Percentiles rank a stretch among this genome's conserved stretches.
phyloP scores from a whole-genome alignment of 345 rosid genomes.

The Syzygium aromaticum region DNA sequence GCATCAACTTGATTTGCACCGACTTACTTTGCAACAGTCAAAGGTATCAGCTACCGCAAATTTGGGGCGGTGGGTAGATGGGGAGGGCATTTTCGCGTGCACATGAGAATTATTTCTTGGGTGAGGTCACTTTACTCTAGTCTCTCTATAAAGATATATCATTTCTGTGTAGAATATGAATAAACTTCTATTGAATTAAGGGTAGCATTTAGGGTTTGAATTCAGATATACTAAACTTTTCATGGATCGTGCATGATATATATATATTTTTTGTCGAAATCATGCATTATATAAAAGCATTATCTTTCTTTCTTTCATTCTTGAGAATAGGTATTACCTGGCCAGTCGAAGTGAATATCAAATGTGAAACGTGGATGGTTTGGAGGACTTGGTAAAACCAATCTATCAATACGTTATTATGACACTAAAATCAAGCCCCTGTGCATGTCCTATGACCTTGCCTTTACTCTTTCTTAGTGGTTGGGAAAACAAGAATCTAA shows the following conservation, averaged over 20 bases:
- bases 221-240: neutral
- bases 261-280: no score
- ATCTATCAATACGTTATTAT: neutral
- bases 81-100: neutral
- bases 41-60: neutral
- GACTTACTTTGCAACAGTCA: neutral
- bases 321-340: neutral
- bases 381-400: neutral
- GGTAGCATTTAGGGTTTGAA: neutral
- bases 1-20: neutral
- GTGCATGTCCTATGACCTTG: neutral
- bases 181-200: neutral
- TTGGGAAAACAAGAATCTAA: slow-evolving; percentile 16
- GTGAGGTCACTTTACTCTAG: neutral
- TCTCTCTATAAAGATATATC: neutral
- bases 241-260: neutral
- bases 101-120: neutral
- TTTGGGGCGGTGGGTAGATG: neutral
- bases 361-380: neutral
- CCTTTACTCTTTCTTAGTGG: neutral
- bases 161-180: neutral
- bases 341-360: neutral
- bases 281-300: neutral
- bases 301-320: no score
- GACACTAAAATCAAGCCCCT: neutral